Conservation (phyloP, 2,329 filamentous ascomycete species). For the Claviceps capensis region DNA sequence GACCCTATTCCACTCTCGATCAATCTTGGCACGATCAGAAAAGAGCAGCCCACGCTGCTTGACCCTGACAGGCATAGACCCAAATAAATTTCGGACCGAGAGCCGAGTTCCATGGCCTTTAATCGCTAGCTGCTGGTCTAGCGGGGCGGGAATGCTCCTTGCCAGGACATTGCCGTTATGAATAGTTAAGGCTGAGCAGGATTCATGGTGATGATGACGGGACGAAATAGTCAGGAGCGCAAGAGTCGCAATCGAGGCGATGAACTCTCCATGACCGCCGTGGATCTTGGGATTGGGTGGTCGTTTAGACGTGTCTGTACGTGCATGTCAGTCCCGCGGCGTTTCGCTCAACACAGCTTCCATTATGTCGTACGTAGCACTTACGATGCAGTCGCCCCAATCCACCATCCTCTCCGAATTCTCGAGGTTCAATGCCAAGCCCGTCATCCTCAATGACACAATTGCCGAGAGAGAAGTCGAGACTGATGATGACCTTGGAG, state of each 20-base stretch:
- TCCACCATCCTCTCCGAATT: slow-evolving; percentile 59
- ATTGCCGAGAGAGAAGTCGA: slow-evolving; percentile 63
- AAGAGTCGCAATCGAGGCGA: slow-evolving; percentile 62
- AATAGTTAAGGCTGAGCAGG: slow-evolving; percentile 51
- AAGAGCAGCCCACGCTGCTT: slow-evolving; percentile 55
- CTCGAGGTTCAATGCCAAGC: slow-evolving; percentile 54
- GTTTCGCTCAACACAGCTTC: not conserved
- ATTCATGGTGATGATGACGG: slow-evolving; percentile 44
- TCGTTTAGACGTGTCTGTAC: slow-evolving; percentile 65
- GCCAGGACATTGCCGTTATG: slow-evolving; percentile 55
- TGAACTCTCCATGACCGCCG: slow-evolving; percentile 59
- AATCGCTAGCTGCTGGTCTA: slow-evolving; percentile 40
- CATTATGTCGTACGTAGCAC: slow-evolving; percentile 14
- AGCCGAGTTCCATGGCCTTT: slow-evolving; percentile 61
- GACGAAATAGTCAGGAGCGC: slow-evolving; percentile 70
- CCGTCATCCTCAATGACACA: slow-evolving; percentile 82
- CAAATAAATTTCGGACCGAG: slow-evolving; percentile 69
- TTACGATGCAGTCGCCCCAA: slow-evolving; percentile 61
- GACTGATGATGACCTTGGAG: slow-evolving; percentile 49
- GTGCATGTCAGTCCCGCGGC: not conserved
- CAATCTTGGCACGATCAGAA: slow-evolving; percentile 34
- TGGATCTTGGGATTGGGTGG: slow-evolving; percentile 33
- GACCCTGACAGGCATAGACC: slow-evolving; percentile 78
- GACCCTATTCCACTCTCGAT: slow-evolving; percentile 53
- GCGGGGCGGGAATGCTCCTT: slow-evolving; percentile 46